Conservation (phyloP, 2,329 filamentous ascomycete genomes). For the Colletotrichum navitas region DNA sequence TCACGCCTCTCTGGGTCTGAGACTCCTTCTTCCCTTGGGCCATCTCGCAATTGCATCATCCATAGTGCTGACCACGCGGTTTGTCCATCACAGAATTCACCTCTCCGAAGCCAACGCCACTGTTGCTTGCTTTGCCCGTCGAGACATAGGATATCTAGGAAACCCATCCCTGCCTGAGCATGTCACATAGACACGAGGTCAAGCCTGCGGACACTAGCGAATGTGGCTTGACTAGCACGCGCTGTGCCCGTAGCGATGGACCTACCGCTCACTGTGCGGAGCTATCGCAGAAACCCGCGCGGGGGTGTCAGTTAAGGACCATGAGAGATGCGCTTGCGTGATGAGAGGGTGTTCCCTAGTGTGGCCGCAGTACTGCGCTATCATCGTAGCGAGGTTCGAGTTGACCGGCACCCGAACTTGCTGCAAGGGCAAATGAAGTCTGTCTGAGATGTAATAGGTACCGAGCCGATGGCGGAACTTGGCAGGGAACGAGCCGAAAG, state of each 20-base stretch:
- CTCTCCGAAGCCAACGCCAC: background rate
- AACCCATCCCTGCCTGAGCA: slow-evolving; percentile 31
- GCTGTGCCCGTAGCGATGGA: slow-evolving; percentile 18
- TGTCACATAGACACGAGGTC: slow-evolving; percentile 14
- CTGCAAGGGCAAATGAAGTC: slow-evolving; percentile 36
- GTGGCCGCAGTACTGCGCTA: background rate
- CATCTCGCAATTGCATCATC: slow-evolving; percentile 40
- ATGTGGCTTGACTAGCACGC: slow-evolving; percentile 38
- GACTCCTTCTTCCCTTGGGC: slow-evolving; percentile 40
- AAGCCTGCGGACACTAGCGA: slow-evolving; percentile 37
- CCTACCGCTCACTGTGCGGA: background rate
- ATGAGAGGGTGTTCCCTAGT: slow-evolving; percentile 12
- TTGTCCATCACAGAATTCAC: background rate
- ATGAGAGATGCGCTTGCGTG: slow-evolving; percentile 2
- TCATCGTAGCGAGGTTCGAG: slow-evolving; percentile 23
- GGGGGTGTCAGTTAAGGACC: background rate
- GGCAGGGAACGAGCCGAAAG: slow-evolving; percentile 25
- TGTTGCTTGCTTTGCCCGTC: slow-evolving; percentile 26
- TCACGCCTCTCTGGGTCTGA: slow-evolving; percentile 31
- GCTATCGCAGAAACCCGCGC: slow-evolving; percentile 27
- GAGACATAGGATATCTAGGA: slow-evolving; percentile 29
- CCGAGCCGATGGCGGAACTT: slow-evolving; percentile 27
- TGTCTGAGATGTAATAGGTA: slow-evolving; percentile 33
- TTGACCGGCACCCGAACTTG: slow-evolving; percentile 22
- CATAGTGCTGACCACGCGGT: slow-evolving; percentile 29